Percentiles rank a stretch among this genome's conserved stretches.
phyloP scores from a whole-genome alignment of 768 basidiomycete species.

The Mycena alexandri region DNA sequence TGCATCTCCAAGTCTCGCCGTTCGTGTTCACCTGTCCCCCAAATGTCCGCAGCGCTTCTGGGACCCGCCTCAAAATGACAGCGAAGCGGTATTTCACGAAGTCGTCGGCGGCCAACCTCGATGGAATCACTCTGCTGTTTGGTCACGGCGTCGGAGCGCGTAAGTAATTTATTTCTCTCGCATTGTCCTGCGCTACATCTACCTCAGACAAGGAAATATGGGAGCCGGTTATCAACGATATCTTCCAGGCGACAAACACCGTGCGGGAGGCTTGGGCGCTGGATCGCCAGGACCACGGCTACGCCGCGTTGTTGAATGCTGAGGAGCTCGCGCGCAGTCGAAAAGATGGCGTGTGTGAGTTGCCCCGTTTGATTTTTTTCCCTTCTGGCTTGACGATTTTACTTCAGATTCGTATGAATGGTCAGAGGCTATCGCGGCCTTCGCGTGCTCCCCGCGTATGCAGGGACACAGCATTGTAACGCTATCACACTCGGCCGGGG shows the following conservation, averaged over 20 bases:
- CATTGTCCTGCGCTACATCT: not conserved
- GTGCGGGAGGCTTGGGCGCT: conserved; percentile 24
- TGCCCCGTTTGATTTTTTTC: too few relatives aligned
- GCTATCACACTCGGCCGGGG: conserved; percentile 50
- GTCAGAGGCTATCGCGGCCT: conserved; percentile 39
- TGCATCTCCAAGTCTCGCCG: conserved; percentile 16
- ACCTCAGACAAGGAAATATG: conserved; percentile 22
- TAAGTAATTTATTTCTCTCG: conserved; percentile 8
- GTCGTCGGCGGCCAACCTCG: conserved; percentile 2
- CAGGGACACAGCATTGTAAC: conserved; percentile 44
- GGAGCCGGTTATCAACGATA: conserved; percentile 14
- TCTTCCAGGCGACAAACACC: not conserved
- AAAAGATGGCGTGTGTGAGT: conserved; percentile 8
- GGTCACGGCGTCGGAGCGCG: conserved; percentile 23
- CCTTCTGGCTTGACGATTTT: not conserved
- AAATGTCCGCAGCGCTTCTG: conserved; percentile 12
- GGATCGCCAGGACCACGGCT: conserved; percentile 22
- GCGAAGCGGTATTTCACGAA: conserved; percentile 20
- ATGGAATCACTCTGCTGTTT: conserved; percentile 19
- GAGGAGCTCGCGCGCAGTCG: conserved; percentile 18
- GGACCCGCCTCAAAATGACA: conserved; percentile 24
- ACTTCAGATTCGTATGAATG: conserved; percentile 44
- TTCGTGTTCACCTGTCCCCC: conserved; percentile 23
- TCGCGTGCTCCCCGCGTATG: conserved; percentile 36
- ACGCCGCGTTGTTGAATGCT: conserved; percentile 14